Percentiles rank a stretch among this genome's conserved stretches.
Conservation (phyloP, 208 protist genomes). For the Acanthamoeba lenticulata region DNA sequence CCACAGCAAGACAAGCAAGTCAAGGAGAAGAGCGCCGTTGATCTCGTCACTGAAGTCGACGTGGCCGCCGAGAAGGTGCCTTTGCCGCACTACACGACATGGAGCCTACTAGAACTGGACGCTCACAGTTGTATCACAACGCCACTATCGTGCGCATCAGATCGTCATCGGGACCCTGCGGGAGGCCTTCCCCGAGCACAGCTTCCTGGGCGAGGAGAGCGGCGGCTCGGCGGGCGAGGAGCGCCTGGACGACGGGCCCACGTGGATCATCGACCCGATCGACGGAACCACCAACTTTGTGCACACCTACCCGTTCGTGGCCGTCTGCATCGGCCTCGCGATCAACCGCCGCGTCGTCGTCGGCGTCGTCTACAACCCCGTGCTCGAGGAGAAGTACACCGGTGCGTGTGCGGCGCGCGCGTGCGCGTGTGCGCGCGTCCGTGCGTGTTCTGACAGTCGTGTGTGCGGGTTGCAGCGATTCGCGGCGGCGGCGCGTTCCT, state of each 20-base stretch:
- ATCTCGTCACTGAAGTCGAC: slow-evolving; percentile 80
- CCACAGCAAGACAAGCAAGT: slow-evolving; percentile 54
- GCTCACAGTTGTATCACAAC: too few relatives aligned
- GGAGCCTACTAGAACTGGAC: too few relatives aligned
- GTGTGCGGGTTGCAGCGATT: not conserved
- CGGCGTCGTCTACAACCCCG: slow-evolving; percentile 76
- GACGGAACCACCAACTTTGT: slow-evolving; percentile 83
- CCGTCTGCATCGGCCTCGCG: slow-evolving; percentile 75
- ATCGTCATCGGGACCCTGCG: slow-evolving; percentile 56
- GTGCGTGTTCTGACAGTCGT: too few relatives aligned
- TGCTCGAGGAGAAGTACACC: slow-evolving; percentile 71
- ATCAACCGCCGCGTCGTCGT: slow-evolving; percentile 69
- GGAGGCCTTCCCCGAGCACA: slow-evolving; percentile 67
- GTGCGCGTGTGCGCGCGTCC: too few relatives aligned
- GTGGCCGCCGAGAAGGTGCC: slow-evolving; percentile 53
- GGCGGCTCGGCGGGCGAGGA: slow-evolving; percentile 64
- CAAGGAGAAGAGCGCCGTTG: slow-evolving; percentile 59
- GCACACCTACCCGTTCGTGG: slow-evolving; percentile 75
- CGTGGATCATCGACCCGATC: slow-evolving; percentile 79
- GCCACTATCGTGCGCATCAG: too few relatives aligned
- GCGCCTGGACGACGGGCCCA: slow-evolving; percentile 70
- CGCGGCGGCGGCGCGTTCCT: slow-evolving; percentile 64
- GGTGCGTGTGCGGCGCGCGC: too few relatives aligned
- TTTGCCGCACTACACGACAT: too few relatives aligned
- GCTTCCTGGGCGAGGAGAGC: slow-evolving; percentile 75